These are phyloP conservation scores for Ceratobasidium papillatum DNA, from an alignment of 1,284 basidiomycete species.

Conservation along the genomic window DNA sequence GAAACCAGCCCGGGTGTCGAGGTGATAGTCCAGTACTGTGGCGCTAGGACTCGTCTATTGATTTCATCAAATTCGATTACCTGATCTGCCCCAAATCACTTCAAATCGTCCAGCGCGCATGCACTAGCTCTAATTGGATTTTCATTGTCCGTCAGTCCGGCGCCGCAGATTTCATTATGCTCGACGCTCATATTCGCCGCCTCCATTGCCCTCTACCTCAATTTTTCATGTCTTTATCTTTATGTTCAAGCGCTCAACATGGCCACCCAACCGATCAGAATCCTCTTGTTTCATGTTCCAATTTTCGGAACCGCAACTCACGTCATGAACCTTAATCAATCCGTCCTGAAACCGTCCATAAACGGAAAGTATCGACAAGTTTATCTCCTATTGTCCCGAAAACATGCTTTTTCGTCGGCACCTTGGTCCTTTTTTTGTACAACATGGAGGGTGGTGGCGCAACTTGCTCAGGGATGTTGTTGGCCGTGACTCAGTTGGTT, in stretches of 20 bases:
- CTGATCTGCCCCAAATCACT: constrained; percentile 9
- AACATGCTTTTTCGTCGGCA: neutral
- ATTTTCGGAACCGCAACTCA: neutral
- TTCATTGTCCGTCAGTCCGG: constrained; percentile 13
- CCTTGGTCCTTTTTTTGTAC: neutral
- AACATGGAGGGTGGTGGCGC: no score
- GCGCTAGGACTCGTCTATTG: constrained; percentile 11
- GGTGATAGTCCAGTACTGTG: constrained; percentile 20
- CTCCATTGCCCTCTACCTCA: neutral
- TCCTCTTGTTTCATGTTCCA: neutral
- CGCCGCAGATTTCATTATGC: neutral
- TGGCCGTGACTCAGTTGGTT: neutral
- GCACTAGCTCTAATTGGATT: neutral
- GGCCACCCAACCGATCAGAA: neutral
- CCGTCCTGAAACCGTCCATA: neutral
- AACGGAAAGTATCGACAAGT: neutral
- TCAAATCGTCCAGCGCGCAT: neutral
- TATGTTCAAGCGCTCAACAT: neutral
- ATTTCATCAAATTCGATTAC: constrained; percentile 25
- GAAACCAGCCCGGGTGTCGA: constrained; percentile 4
- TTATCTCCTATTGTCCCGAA: neutral
- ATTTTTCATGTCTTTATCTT: neutral
- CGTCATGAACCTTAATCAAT: neutral
- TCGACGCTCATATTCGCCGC: neutral
- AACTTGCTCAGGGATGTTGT: neutral